These are phyloP conservation scores for Thamnidium elegans DNA, from an alignment of 192 early-diverging fungal genomes.

Conservation along the genomic window DNA sequence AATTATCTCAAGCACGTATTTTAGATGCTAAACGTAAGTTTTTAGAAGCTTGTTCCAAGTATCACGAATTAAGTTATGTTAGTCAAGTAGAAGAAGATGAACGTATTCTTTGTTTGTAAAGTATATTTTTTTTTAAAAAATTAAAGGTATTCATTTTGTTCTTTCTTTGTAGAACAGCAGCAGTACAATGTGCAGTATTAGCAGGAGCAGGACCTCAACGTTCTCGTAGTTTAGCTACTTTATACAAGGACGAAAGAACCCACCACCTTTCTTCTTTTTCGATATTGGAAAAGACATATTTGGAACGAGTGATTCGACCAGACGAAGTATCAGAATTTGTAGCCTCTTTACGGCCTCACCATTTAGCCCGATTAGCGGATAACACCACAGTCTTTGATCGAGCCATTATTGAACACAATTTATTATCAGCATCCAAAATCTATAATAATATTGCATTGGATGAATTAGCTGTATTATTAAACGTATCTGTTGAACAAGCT, in stretches of 20 bases:
- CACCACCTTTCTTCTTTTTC: conserved; percentile 68
- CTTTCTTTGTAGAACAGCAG: conserved; percentile 51
- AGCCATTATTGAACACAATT: conserved; percentile 95
- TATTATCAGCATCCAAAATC: conserved; percentile 82
- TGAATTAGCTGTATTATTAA: conserved; percentile 77
- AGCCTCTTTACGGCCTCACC: conserved; percentile 70
- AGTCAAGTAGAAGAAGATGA: conserved; percentile 59
- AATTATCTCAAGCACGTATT: conserved; percentile 78
- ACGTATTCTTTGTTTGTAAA: conserved; percentile 54
- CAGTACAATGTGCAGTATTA: conserved; percentile 88
- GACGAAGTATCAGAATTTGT: conserved; percentile 81
- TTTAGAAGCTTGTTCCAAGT: conserved; percentile 79
- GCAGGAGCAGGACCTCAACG: conserved; percentile 90
- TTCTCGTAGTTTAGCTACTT: conserved; percentile 78
- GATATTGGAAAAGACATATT: conserved; percentile 94
- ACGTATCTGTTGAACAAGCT: conserved; percentile 74
- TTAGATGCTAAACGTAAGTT: conserved; percentile 85
- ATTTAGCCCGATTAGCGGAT: conserved; percentile 69
- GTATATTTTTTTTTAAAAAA: neutral
- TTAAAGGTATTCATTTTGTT: neutral
- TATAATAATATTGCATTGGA: conserved; percentile 92
- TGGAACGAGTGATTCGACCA: conserved; percentile 79
- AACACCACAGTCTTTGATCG: conserved; percentile 82
- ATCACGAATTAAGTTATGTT: conserved; percentile 82
- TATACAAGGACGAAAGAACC: conserved; percentile 91